A percentile compares a stretch with the other conserved stretches of the same genome.
Conservation (phyloP, 495 filamentous ascomycete species). For the Aspergillus incahuasiensis region DNA sequence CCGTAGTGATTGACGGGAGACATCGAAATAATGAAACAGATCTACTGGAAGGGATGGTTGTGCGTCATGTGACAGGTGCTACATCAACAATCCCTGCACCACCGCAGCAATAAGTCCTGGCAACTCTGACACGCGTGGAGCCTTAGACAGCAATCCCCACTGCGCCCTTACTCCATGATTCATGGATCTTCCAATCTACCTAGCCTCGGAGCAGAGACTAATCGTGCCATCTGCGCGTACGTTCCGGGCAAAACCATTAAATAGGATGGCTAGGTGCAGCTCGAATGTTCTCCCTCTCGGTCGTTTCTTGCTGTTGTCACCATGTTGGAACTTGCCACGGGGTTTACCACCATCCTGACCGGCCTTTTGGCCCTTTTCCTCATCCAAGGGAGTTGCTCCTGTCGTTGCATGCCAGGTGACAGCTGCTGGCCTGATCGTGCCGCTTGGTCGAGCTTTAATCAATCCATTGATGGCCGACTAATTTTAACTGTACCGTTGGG, state of each 20-base stretch:
- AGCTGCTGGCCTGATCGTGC: constrained; percentile 40
- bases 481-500: constrained; percentile 43
- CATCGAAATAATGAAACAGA: too few species aligned
- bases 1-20: too few species aligned
- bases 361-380: constrained; percentile 6
- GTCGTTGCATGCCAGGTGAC: constrained; percentile 37
- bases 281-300: background rate
- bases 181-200: background rate
- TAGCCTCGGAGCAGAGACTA: background rate
- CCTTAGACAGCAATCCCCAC: too few species aligned
- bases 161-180: too few species aligned
- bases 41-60: too few species aligned
- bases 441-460: constrained; percentile 42
- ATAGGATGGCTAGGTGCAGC: background rate
- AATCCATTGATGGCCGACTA: constrained; percentile 38
- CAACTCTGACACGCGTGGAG: too few species aligned
- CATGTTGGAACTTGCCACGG: background rate
- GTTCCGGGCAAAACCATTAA: background rate
- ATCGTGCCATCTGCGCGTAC: too few species aligned
- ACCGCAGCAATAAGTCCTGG: too few species aligned
- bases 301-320: background rate
- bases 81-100: too few species aligned
- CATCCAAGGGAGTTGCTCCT: constrained; percentile 1
- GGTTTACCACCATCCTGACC: constrained; percentile 2
- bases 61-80: too few species aligned